Evolutionary conservation across 768 basidiomycete species (phyloP).

Genomic region (Tylopilus vinaceipallidus): DNA sequence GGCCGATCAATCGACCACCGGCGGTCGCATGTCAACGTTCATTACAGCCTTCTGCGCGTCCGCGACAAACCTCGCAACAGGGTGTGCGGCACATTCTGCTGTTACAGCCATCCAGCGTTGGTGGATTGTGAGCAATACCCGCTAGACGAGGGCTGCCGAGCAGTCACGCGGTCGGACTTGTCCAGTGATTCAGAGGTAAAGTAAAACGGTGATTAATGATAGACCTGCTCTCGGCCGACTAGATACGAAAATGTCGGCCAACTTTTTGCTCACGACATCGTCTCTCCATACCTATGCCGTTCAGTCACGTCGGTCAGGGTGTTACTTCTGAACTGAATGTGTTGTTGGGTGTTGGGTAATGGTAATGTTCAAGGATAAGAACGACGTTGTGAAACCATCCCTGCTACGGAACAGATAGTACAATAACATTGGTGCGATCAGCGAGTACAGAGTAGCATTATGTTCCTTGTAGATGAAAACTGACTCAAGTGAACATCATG

Average conservation of each 20-base stretch:
- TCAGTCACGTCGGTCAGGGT: too few species aligned
- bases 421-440: conserved; percentile 54
- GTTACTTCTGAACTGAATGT: too few species aligned
- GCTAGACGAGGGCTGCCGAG: too few species aligned
- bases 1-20: too few species aligned
- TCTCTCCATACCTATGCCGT: conserved; percentile 60
- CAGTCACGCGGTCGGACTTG: conserved; percentile 1
- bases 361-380: too few species aligned
- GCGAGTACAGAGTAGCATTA: conserved; percentile 53
- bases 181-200: too few species aligned
- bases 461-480: conserved; percentile 66
- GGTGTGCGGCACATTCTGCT: too few species aligned
- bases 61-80: too few species aligned
- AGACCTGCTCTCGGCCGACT: conserved; percentile 36
- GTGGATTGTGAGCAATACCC: not conserved
- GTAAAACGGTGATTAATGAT: conserved; percentile 48
- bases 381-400: too few species aligned
- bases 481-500: conserved; percentile 28
- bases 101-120: not conserved
- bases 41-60: too few species aligned
- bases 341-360: conserved; percentile 62
- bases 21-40: too few species aligned
- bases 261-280: conserved; percentile 46
- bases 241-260: conserved; percentile 33
- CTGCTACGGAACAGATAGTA: conserved; percentile 74